Base-by-base conservation (phyloP, 2,329 filamentous ascomycete genomes). In the Aureobasidium melanogenum region DNA sequence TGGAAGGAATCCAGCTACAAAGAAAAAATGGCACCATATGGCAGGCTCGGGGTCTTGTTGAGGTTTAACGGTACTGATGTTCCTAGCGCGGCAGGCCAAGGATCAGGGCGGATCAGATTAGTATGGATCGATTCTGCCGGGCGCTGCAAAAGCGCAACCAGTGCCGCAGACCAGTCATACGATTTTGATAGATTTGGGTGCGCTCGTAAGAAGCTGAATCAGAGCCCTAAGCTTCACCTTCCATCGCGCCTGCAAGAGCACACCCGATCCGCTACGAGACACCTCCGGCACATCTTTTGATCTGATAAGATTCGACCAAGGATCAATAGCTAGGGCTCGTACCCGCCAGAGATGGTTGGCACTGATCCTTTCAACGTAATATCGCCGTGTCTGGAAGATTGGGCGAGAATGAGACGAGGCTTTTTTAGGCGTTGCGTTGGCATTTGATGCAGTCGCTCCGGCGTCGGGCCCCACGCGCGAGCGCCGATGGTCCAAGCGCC, bases 241-340 rank as follows among this genome's bases (percentile, higher is more conserved):
- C 22, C 32, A 15, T 38, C 41, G 30, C 28, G 54, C 22, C 28
- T n/a, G 8, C 28, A 28, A 10, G 24, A 47, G 39, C 30, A n/a
- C 14, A 28, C 9, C 39, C 54, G 54, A 19, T 57, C 41, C n/a
- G 28, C 41, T 57, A 57, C 54, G 54, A 57, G 28, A 26, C 19
- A 47, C 54, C 54, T 19, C 39, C 54, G 41, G 22, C 12, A 4
- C 38, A 47, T 46, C 14, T 5, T 47, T 47, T 28, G 54, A 57
- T 57, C 54, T 38, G 54, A 57, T 57, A 57, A 57, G 41, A 57
- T 57, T 57, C 54, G 52, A 57, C 41, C 54, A 57, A 46, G 41
- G 41, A 44, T 56, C 52, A 56, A 28, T 56, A 19, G 34, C 8
- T 17, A 22, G 24, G n/a, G 17, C 17, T 12, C 26, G 24, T 55